Conservation (phyloP, 106 monocot genomes). For the Iris macrosiphon region DNA sequence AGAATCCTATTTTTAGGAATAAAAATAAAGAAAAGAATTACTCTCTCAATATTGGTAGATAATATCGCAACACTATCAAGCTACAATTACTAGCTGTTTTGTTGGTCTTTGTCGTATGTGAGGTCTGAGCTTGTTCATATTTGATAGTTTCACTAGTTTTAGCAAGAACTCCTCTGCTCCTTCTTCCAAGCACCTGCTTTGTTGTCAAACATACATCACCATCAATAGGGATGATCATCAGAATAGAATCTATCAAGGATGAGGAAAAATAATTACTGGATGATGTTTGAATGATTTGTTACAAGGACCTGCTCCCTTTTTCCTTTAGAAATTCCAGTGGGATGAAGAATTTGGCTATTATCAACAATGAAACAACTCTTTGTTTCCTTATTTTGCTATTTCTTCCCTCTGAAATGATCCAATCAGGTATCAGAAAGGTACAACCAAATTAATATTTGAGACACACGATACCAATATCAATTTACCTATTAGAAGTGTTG, state of each 20-base stretch:
- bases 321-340: conserved; percentile 9
- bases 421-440: conserved; percentile 2
- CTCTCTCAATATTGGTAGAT: neutral
- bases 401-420: conserved; percentile 45
- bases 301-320: conserved; percentile 10
- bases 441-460: neutral
- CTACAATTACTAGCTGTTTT: conserved; percentile 1
- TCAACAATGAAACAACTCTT: conserved; percentile 8
- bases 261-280: conserved; percentile 32
- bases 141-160: conserved; percentile 79
- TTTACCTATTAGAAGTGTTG: conserved; percentile 49
- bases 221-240: conserved; percentile 1
- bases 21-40: neutral
- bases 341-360: conserved; percentile 12
- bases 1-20: neutral
- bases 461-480: no score
- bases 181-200: conserved; percentile 78
- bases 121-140: conserved; percentile 70
- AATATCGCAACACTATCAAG: conserved; percentile 29
- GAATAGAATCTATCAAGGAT: conserved; percentile 25
- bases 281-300: conserved; percentile 19
- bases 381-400: conserved; percentile 24
- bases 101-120: conserved; percentile 41
- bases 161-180: conserved; percentile 95
- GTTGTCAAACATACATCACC: conserved; percentile 3